phyloP scores from a whole-genome alignment of 2,329 filamentous ascomycete species.

The Fusarium longipes region DNA sequence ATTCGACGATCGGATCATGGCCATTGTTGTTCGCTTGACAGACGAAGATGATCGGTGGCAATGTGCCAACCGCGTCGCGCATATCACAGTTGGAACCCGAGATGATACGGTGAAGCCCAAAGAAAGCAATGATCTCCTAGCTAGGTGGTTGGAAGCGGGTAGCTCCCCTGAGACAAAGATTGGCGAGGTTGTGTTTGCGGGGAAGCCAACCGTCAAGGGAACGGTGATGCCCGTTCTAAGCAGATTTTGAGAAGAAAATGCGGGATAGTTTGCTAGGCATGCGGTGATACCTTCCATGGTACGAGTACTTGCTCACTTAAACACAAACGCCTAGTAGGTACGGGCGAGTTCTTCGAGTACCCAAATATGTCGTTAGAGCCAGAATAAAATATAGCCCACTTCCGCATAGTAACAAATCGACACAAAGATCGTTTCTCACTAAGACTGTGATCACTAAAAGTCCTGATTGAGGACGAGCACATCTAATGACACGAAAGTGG shows the following conservation, averaged over 20 bases:
- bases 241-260: conserved; percentile 50
- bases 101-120: conserved; percentile 82
- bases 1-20: conserved; percentile 90
- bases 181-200: conserved; percentile 61
- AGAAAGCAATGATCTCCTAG: conserved; percentile 89
- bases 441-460: not conserved
- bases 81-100: conserved; percentile 90
- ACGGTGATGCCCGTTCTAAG: conserved; percentile 61
- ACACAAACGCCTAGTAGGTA: not conserved
- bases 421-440: not conserved
- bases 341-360: too few relatives aligned
- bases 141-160: conserved; percentile 75
- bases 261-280: not conserved
- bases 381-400: not conserved
- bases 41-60: conserved; percentile 69
- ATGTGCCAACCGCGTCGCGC: conserved; percentile 81
- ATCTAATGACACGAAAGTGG: not conserved
- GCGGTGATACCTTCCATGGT: not conserved
- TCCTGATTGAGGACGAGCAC: not conserved
- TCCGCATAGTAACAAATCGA: not conserved
- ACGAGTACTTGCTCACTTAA: not conserved
- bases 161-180: conserved; percentile 58
- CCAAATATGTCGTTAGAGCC: not conserved
- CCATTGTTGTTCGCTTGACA: conserved; percentile 82
- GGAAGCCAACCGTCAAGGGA: conserved; percentile 61